Conservation (phyloP, 2,329 filamentous ascomycete genomes). For the Macrophomina pseudophaseolina region DNA sequence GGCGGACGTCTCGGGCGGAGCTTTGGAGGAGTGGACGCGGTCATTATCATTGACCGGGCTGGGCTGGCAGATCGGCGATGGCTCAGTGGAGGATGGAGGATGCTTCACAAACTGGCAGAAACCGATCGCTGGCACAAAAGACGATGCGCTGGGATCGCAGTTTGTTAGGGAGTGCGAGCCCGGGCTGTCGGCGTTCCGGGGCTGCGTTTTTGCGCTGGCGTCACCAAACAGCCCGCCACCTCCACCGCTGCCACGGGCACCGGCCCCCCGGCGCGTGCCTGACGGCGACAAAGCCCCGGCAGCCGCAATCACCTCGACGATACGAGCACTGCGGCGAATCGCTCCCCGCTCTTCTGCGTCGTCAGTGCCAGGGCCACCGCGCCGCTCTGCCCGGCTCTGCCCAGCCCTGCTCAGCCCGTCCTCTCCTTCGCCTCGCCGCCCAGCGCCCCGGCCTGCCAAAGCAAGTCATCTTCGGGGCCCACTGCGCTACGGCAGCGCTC, state of each 20-base stretch:
- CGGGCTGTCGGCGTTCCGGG: constrained; percentile 5
- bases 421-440: no score
- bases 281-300: background rate
- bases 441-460: background rate
- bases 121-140: constrained; percentile 22
- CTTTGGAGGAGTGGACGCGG: background rate
- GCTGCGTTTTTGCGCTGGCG: background rate
- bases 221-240: no score
- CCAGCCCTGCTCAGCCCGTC: no score
- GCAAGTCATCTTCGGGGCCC: constrained; percentile 3
- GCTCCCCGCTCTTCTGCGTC: no score
- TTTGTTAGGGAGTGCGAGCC: constrained; percentile 14
- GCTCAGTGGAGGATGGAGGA: constrained; percentile 19
- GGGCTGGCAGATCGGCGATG: constrained; percentile 23
- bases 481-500: background rate
- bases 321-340: no score
- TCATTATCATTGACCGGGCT: constrained; percentile 23
- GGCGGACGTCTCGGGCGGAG: background rate
- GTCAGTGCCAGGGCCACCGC: no score
- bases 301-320: no score
- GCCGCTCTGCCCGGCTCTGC: no score
- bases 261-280: no score
- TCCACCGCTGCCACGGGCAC: no score
- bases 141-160: constrained; percentile 23
- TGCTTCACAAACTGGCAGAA: constrained; percentile 11